Conservation (phyloP, 176 grass and related monocot species). For the Triticum dicoccoides region DNA sequence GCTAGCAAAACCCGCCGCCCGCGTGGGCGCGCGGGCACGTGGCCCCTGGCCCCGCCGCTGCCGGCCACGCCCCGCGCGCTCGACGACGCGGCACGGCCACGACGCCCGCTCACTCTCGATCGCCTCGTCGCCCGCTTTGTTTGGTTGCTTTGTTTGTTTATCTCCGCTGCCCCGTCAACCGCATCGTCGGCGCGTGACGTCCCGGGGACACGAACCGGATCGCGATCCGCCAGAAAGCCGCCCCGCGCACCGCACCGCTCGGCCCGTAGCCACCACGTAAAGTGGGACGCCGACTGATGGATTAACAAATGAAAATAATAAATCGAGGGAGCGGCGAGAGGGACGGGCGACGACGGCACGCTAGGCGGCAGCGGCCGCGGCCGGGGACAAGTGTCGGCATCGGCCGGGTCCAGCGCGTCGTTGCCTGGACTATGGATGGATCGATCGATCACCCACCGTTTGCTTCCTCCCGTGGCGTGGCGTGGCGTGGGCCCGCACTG, state of each 20-base stretch:
- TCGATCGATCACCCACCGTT: slow-evolving; percentile 16
- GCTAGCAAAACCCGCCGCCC: slow-evolving; percentile 16
- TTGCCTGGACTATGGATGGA: not conserved
- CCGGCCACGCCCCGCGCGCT: not conserved
- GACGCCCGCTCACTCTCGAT: not conserved
- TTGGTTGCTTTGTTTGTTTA: not conserved
- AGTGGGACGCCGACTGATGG: slow-evolving; percentile 23
- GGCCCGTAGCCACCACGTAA: slow-evolving; percentile 47
- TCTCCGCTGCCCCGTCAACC: not conserved
- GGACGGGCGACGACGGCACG: slow-evolving; percentile 20
- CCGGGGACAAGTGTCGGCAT: slow-evolving; percentile 37
- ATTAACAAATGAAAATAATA: not conserved
- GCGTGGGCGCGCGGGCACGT: slow-evolving; percentile 44
- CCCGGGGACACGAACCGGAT: not conserved
- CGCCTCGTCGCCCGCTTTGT: not conserved
- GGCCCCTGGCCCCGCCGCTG: not conserved
- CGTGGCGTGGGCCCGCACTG: slow-evolving; percentile 1
- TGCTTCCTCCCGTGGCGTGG: not conserved
- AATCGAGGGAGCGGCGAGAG: not conserved
- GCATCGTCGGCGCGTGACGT: slow-evolving; percentile 45
- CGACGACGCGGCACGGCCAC: slow-evolving; percentile 3
- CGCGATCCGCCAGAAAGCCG: slow-evolving; percentile 20
- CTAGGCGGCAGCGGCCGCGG: slow-evolving; percentile 7
- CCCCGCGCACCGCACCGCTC: slow-evolving; percentile 15
- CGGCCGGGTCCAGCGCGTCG: not conserved